Evolutionary conservation across 2,329 filamentous ascomycete species (phyloP).

Genomic region (Clonostachys chloroleuca): DNA sequence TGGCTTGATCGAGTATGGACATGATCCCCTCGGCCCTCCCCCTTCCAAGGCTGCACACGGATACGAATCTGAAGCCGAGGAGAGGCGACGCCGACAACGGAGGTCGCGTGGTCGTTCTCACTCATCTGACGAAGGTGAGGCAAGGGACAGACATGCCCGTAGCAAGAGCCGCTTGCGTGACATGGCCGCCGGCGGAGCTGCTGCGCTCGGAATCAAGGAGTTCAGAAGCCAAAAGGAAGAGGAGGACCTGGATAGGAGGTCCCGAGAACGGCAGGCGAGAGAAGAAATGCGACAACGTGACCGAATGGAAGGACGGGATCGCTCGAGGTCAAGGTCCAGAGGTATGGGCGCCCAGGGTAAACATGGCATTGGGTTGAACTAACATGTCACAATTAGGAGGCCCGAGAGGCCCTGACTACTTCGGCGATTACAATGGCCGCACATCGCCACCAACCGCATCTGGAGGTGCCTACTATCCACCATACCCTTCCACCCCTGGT

Average conservation of each 20-base stretch:
- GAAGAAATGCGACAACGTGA: slow-evolving; percentile 1
- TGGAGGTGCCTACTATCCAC: slow-evolving; percentile 44
- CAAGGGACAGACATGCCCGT: slow-evolving; percentile 33
- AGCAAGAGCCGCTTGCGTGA: slow-evolving; percentile 51
- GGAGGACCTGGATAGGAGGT: slow-evolving; percentile 4
- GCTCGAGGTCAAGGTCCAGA: slow-evolving; percentile 7
- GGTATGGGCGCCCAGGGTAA: neutral
- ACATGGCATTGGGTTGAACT: no score
- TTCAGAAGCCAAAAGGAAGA: slow-evolving; percentile 43
- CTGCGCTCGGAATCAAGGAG: slow-evolving; percentile 59
- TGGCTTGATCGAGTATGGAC: slow-evolving; percentile 66
- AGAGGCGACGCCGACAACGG: slow-evolving; percentile 29
- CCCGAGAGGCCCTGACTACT: slow-evolving; percentile 21
- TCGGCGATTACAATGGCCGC: slow-evolving; percentile 24
- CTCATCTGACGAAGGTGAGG: slow-evolving; percentile 21
- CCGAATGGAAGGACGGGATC: slow-evolving; percentile 2
- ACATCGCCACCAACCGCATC: slow-evolving; percentile 45
- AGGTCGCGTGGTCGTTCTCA: slow-evolving; percentile 29
- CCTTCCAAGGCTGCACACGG: slow-evolving; percentile 22
- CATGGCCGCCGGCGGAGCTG: slow-evolving; percentile 53
- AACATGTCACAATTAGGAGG: slow-evolving; percentile 29
- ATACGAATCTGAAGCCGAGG: slow-evolving; percentile 45
- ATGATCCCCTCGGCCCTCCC: slow-evolving; percentile 45
- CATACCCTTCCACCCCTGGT: slow-evolving; percentile 25
- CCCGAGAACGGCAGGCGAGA: slow-evolving; percentile 3